Percentiles rank a stretch among this genome's conserved stretches.
Conservation (phyloP, 1,284 basidiomycete species). For the Hymenochaete sp. region DNA sequence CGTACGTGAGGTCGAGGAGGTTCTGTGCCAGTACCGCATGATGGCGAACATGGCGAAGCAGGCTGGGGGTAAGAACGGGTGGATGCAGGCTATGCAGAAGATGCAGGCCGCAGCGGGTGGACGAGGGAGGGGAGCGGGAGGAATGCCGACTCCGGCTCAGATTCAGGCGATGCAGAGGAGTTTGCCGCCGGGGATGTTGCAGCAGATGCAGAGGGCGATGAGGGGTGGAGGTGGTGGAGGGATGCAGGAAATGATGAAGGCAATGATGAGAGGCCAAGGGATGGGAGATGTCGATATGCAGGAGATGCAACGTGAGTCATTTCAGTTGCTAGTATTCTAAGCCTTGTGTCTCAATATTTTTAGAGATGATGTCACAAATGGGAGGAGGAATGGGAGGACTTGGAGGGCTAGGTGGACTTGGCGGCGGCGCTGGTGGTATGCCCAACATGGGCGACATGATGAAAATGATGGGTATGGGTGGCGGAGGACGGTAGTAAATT, state of each 20-base stretch:
- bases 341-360: slow-evolving; percentile 8
- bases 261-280: slow-evolving; percentile 88
- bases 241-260: slow-evolving; percentile 95
- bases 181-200: slow-evolving; percentile 84
- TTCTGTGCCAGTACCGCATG: slow-evolving; percentile 92
- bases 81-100: slow-evolving; percentile 84
- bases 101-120: slow-evolving; percentile 82
- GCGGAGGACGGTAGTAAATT: slow-evolving; percentile 29
- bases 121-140: slow-evolving; percentile 74
- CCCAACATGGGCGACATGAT: slow-evolving; percentile 67
- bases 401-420: slow-evolving; percentile 48
- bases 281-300: slow-evolving; percentile 78
- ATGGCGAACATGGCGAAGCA: slow-evolving; percentile 97
- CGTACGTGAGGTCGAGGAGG: slow-evolving; percentile 93
- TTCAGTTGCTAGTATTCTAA: slow-evolving; percentile 8
- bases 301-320: slow-evolving; percentile 69
- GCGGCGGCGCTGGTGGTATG: slow-evolving; percentile 40
- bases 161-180: slow-evolving; percentile 87
- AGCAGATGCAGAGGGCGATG: slow-evolving; percentile 77
- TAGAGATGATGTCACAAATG: slow-evolving; percentile 83
- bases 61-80: slow-evolving; percentile 93
- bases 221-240: slow-evolving; percentile 71
- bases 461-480: slow-evolving; percentile 80
- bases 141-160: slow-evolving; percentile 86
- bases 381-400: slow-evolving; percentile 53